A percentile compares a stretch with the other conserved stretches of the same genome.
phyloP scores from a whole-genome alignment of 1,284 basidiomycete genomes.

The Cutaneotrichosporon sp. region DNA sequence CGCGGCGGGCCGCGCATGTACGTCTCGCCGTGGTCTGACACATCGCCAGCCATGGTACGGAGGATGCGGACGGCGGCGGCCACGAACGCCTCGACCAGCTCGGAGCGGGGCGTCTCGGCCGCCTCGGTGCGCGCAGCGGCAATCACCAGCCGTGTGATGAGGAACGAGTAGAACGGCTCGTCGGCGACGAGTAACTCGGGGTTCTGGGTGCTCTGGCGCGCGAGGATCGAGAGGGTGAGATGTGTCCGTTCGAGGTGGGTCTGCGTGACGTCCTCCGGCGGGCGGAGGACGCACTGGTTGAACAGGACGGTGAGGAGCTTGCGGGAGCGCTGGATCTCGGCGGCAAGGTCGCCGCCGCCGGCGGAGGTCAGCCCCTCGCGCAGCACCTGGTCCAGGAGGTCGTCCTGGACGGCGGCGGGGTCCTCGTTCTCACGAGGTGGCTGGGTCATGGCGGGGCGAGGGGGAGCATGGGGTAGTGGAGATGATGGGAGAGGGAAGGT shows the following conservation, averaged over 20 bases:
- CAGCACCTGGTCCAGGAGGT: constrained; percentile 43
- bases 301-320: constrained; percentile 44
- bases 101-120: background rate
- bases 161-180: constrained; percentile 44
- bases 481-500: background rate
- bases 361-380: constrained; percentile 36
- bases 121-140: constrained; percentile 30
- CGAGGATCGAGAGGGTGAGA: constrained; percentile 40
- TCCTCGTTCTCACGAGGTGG: constrained; percentile 2
- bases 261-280: constrained; percentile 15
- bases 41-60: constrained; percentile 25
- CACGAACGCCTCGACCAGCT: constrained; percentile 20
- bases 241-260: constrained; percentile 26
- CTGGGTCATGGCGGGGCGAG: constrained; percentile 11
- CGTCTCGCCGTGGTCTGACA: constrained; percentile 23
- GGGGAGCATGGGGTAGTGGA: background rate
- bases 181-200: constrained; percentile 31
- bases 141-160: constrained; percentile 41
- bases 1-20: constrained; percentile 31
- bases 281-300: constrained; percentile 39
- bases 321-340: constrained; percentile 25
- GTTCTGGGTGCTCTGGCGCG: constrained; percentile 25
- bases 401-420: constrained; percentile 12
- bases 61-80: constrained; percentile 28
- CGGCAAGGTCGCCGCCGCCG: constrained; percentile 22